Conservation (phyloP, 2,329 filamentous ascomycete genomes). For the Hypoxylon sp. region DNA sequence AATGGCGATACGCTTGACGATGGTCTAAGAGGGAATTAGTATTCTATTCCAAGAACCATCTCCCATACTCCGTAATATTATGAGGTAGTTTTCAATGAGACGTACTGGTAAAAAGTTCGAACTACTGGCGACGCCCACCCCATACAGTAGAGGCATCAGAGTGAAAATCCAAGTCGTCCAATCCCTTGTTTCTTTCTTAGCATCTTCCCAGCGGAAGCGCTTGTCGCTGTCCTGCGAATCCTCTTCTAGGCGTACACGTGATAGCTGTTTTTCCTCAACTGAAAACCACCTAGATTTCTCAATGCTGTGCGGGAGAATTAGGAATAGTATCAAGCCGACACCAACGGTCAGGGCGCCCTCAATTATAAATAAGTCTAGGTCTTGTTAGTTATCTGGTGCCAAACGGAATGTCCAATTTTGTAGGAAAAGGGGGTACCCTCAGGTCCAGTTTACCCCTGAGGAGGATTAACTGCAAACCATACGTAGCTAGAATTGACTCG, state of each 20-base stretch:
- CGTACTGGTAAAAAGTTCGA: slow-evolving; percentile 39
- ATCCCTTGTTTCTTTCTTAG: slow-evolving; percentile 22
- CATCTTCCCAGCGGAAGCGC: slow-evolving; percentile 24
- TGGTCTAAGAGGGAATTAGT: slow-evolving; percentile 47
- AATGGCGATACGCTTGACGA: slow-evolving; percentile 56
- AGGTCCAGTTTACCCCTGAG: background rate
- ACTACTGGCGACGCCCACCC: slow-evolving; percentile 36
- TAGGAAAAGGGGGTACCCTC: background rate
- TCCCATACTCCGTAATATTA: background rate
- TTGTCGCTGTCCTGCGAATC: slow-evolving; percentile 35
- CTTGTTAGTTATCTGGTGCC: background rate
- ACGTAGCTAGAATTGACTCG: background rate
- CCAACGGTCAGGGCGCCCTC: slow-evolving; percentile 45
- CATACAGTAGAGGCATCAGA: slow-evolving; percentile 39
- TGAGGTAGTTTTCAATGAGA: background rate
- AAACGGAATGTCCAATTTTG: background rate
- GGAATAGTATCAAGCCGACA: slow-evolving; percentile 35
- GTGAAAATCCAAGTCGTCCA: slow-evolving; percentile 38
- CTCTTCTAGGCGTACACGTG: slow-evolving; percentile 21
- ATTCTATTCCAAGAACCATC: background rate
- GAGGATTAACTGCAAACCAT: background rate
- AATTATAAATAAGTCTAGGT: slow-evolving; percentile 48
- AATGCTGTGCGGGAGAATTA: slow-evolving; percentile 38
- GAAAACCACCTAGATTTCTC: slow-evolving; percentile 33
- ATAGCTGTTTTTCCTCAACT: slow-evolving; percentile 23